Evolutionary conservation across 2,329 filamentous ascomycete species (phyloP), one percentile per base, ranked within the genome.

Genomic region (Penicillium sp.): DNA sequence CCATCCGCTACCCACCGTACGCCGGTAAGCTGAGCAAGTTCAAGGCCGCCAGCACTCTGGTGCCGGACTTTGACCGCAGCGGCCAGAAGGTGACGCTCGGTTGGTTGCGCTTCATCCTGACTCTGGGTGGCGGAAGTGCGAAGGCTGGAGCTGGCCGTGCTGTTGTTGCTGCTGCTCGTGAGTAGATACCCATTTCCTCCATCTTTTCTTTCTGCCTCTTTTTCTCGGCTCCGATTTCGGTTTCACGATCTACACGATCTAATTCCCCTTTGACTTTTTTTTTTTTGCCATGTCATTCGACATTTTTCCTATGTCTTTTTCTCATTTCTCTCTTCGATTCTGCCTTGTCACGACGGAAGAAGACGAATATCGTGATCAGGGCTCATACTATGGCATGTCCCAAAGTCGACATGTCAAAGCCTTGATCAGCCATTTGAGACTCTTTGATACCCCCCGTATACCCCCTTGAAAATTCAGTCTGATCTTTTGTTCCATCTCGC

Each of bases 1-100:
- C 79, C 30, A 79, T 88, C 59, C 79, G 87, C 35, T 89, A 89
- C 73, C 87, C 87, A 10, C 87, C 87, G 2, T 89, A 86, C 68
- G 77, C 75, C 2, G 83, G 83, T 53, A 89, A 89, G 76, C 73
- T 83, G 65, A 79, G 81, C 72, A 80, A 83, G 65, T 81, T 84
- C 68, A 76, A 79, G 61, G 75, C 75, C 10, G 84, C 85, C 77
- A 83, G 78, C 58, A 79, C 81, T 2, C 56, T 82, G 64, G 83
- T 81, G 63, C 87, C 87, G 1, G 82, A 88, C 70, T 89, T 89
- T 70, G 86, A 89, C 73, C 82, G 87, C 28, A 75, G 85, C 45
- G 86, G 87, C 9, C 77, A 75, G 10, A 79, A 77, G 65, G 63
- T 78, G 45, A 68, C 70, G 19, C 67, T 79, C 26, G 75, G 76